Base-by-base conservation (phyloP, 2,329 filamentous ascomycete genomes). In the Diaporthe batatas region DNA sequence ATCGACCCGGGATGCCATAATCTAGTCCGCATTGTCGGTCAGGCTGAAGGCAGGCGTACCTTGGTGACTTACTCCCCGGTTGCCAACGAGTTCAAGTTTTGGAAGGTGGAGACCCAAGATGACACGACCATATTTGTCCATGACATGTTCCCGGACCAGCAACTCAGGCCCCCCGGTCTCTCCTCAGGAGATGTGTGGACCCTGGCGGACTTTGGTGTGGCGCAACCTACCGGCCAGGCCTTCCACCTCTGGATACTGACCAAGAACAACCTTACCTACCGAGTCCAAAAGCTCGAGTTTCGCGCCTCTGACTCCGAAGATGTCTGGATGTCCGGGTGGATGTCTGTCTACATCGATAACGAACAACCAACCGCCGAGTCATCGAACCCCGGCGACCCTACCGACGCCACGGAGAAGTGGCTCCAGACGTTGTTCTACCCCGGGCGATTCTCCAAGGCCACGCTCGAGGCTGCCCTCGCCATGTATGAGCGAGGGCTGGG, bases 51-150 rank as follows among this genome's bases (percentile, higher is more conserved):
- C 21, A 85, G 85, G 70, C 84, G 87, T 51, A 80, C 90, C 18
- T 89, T 96, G 69, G 91, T 94, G 49, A 96, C 94, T 11, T 98
- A 95, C 81, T 98, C 95, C 14, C 96, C 96, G 0, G 91, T 96
- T 75, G 90, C 91, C 53, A 93, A 96, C 47, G 92, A 96, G 79
- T 98, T 99, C 87, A 98, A 98, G 81, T 95, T 99, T 80, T 99
- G 95, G 94, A 87, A 85, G 76, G 83, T 91, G n/a, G 89, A 90
- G 69, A 89, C 93, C 23, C 89, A 91, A 76, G 89, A 91, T 69
- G 88, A 88, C 77, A 87, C 92, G 77, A 86, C 84, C 2, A 81
- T 94, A 25, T 86, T 91, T 11, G 86, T 97, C 18, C 88, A 91
- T 75, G 94, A 97, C 77, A 84, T 94, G 29, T 95, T 93, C 76